Conservation (phyloP, 257 asterid species). For the Cordia subcordata region DNA sequence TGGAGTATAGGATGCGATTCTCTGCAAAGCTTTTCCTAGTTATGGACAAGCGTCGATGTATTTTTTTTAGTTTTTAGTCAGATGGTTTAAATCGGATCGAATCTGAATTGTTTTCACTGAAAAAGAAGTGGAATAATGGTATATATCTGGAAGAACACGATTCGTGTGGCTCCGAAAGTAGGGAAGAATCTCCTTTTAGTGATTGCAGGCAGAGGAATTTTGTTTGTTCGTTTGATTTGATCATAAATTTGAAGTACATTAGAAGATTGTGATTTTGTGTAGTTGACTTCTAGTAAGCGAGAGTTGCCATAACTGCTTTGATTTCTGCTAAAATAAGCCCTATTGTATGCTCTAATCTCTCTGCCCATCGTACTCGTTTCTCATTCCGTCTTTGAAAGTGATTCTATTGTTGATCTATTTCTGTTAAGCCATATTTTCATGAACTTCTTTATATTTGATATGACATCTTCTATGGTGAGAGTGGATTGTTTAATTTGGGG, state of each 20-base stretch:
- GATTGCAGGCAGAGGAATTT: background rate
- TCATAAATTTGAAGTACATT: background rate
- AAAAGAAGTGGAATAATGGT: background rate
- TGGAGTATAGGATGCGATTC: conserved; percentile 7
- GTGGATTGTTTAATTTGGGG: background rate
- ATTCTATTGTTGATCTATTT: too few relatives aligned
- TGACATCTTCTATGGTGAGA: background rate
- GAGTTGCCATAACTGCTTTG: too few relatives aligned
- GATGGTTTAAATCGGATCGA: background rate
- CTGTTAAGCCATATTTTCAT: too few relatives aligned
- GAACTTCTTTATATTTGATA: too few relatives aligned
- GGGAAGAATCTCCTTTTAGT: background rate
- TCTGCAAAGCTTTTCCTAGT: background rate
- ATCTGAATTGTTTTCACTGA: conserved; percentile 2
- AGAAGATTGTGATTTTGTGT: too few relatives aligned
- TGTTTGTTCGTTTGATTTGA: background rate
- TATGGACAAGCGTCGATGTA: background rate
- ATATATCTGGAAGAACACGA: background rate
- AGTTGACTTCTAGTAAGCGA: too few relatives aligned
- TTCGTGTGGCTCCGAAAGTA: background rate
- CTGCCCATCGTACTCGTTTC: too few relatives aligned
- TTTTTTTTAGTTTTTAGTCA: conserved; percentile 1
- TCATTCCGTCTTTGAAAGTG: too few relatives aligned
- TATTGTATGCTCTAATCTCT: background rate
- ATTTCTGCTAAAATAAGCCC: too few relatives aligned